Evolutionary conservation across 164 flowering plant genomes (phyloP), one percentile per base, ranked within the genome.

Genomic region (Buxus sempervirens): DNA sequence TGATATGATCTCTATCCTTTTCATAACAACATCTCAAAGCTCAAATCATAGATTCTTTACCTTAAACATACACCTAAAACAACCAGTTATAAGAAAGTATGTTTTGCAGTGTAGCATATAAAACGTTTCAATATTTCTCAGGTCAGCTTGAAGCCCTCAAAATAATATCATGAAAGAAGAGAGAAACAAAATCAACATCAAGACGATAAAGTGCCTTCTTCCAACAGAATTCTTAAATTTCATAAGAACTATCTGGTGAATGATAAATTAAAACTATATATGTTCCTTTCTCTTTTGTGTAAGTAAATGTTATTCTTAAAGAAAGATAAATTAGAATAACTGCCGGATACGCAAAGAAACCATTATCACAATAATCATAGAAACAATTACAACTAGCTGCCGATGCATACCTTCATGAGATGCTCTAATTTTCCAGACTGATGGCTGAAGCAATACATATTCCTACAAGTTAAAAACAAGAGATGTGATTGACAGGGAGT

Each of bases 371-470:
- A 14, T 18, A 20, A 19, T 36, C 9, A 18, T 18, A 21, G 9
- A 21, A 32, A 28, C 51, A 12, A 19, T 48, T 28, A 32, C 61
- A 36, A 58, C 28, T 15, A 32, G 23, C 24, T 28, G 19, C 60
- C 1, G 54, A 58, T 9, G 23, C 66, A 56, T 81, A 91, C 98
- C 93, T 93, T 93, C 96, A 96, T 89, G 27, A 96, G 84, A 79
- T 96, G 98, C 83, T 96, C 98, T 28, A 96, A 82, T 78, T 90
- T 89, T 74, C 97, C 97, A 38, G 96, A 87, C 62, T 89, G 98
- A 68, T 90, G 38, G 75, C 98, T 93, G 81, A 90, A 96, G 84
- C 99, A 96, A 78, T 96, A 91, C 78, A 96, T 53, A 70, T 90
- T 89, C 85, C 96, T 93, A 90, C 80, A 84, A 22, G 21, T 3